A percentile compares a stretch with the other conserved stretches of the same genome.
Conservation (phyloP, 805 yeast genomes). For the Nadsonia fulvescens region DNA sequence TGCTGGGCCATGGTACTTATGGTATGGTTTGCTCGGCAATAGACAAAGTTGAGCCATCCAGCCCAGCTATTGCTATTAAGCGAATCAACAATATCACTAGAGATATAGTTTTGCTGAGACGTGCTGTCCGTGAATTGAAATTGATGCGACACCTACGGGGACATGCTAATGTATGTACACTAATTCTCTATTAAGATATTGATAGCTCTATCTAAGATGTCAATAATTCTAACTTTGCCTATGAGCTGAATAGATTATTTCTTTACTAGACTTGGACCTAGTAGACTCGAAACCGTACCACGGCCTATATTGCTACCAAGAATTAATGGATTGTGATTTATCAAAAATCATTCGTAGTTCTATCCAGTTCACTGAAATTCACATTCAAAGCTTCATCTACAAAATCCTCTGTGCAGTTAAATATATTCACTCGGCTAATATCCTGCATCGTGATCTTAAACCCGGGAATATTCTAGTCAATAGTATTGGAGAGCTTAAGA, state of each 20-base stretch:
- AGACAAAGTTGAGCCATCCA: conserved; percentile 26
- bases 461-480: conserved; percentile 79
- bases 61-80: conserved; percentile 51
- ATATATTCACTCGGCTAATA: conserved; percentile 82
- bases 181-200: conserved; percentile 1
- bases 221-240: conserved; percentile 1
- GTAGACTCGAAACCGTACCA: conserved; percentile 50
- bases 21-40: conserved; percentile 68
- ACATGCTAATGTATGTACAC: conserved; percentile 41
- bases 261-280: conserved; percentile 56
- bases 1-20: conserved; percentile 72
- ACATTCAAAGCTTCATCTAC: conserved; percentile 55
- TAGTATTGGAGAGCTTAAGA: conserved; percentile 55
- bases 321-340: conserved; percentile 64
- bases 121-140: conserved; percentile 73
- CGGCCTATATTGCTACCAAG: conserved; percentile 82
- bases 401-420: conserved; percentile 76
- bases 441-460: conserved; percentile 80
- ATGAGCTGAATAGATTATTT: conserved; percentile 31
- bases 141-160: conserved; percentile 73
- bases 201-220: conserved; percentile 1
- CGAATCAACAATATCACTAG: conserved; percentile 56
- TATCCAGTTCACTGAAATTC: conserved; percentile 69
- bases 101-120: conserved; percentile 45
- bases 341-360: conserved; percentile 49